Evolutionary conservation across 257 asterid genomes (phyloP).

Genomic region (Vinca minor): DNA sequence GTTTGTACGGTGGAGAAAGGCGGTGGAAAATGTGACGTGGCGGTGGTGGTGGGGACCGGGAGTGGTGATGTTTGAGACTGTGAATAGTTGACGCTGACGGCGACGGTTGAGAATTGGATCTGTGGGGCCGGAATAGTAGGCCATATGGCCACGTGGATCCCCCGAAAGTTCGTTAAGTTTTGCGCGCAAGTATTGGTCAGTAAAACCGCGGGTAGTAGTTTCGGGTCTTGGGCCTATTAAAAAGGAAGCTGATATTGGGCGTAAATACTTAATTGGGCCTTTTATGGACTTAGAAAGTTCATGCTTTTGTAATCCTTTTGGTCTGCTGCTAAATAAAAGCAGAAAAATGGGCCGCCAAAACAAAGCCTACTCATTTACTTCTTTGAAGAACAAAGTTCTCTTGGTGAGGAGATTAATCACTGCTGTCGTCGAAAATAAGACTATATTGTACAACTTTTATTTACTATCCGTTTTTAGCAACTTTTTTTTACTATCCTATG

Average conservation of each 20-base stretch:
- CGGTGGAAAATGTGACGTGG: constrained; percentile 2
- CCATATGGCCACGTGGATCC: neutral
- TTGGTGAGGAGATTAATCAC: too few relatives aligned
- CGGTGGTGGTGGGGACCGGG: constrained; percentile 17
- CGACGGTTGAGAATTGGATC: neutral
- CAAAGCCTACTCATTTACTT: too few relatives aligned
- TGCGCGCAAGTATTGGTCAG: neutral
- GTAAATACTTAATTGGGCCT: too few relatives aligned
- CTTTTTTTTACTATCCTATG: too few relatives aligned
- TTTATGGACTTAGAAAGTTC: too few relatives aligned
- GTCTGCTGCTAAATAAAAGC: too few relatives aligned
- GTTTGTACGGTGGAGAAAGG: constrained; percentile 11
- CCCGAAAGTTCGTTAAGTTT: neutral
- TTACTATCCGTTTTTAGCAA: too few relatives aligned
- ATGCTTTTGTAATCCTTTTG: too few relatives aligned
- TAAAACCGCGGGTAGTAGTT: neutral
- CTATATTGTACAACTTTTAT: too few relatives aligned
- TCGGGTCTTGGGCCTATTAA: neutral
- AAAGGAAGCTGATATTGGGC: neutral
- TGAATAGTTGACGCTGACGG: neutral
- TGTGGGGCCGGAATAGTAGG: neutral
- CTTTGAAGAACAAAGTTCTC: too few relatives aligned
- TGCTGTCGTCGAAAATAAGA: too few relatives aligned
- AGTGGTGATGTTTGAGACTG: neutral
- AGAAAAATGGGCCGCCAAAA: too few relatives aligned